These are phyloP conservation scores for Eimeria sp. DNA, from an alignment of 169 alveolate genomes.

Conservation along the genomic window DNA sequence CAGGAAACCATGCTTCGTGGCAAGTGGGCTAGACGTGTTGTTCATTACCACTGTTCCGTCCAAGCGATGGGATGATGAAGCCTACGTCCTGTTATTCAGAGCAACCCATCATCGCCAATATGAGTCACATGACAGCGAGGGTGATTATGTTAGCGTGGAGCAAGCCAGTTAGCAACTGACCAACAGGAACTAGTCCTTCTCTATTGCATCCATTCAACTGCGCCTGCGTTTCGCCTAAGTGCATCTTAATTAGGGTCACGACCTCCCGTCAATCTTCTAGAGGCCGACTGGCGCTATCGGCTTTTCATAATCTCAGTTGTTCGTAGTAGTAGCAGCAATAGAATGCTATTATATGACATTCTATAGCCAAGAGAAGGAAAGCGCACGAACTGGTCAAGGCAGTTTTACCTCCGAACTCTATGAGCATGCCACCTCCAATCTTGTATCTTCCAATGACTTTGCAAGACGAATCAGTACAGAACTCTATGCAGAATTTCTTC, in stretches of 20 bases:
- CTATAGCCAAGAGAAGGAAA: not conserved
- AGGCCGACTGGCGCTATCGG: not conserved
- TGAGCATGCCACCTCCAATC: not conserved
- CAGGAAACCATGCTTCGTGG: not conserved
- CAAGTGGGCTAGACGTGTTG: not conserved
- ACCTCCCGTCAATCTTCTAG: not conserved
- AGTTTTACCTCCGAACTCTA: not conserved
- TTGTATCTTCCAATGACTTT: not conserved
- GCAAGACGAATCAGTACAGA: no score
- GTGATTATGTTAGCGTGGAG: not conserved
- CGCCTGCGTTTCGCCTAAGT: not conserved
- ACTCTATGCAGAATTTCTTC: no score
- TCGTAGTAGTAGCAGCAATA: no score
- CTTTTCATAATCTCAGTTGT: no score
- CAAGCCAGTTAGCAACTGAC: not conserved
- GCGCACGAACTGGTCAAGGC: slow-evolving; percentile 18
- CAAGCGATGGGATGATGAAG: not conserved
- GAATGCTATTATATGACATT: not conserved
- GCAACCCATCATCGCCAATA: not conserved
- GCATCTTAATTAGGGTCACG: not conserved
- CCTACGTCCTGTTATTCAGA: not conserved
- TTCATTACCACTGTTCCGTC: not conserved
- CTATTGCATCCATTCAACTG: not conserved
- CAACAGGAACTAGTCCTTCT: not conserved
- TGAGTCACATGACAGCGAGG: not conserved